Percentiles rank a stretch among this genome's conserved stretches.
Evolutionary conservation across 768 basidiomycete species (phyloP).

Genomic region (Plicaturopsis crispa): DNA sequence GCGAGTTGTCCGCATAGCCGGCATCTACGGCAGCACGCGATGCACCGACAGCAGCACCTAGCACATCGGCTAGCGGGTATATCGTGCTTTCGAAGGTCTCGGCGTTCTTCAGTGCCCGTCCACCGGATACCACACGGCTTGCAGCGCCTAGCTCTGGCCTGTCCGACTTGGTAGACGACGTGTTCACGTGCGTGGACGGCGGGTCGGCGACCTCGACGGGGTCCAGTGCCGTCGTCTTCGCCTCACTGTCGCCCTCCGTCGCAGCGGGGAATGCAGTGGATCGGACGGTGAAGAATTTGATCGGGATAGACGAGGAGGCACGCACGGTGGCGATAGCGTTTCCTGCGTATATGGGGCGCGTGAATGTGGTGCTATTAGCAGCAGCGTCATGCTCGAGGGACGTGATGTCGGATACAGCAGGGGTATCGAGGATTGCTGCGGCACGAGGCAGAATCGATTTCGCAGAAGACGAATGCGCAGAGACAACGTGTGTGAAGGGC

Average conservation of each 20-base stretch:
- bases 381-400: constrained; percentile 67
- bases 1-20: constrained; percentile 94
- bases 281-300: constrained; percentile 95
- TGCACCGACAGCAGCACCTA: constrained; percentile 97
- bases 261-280: constrained; percentile 83
- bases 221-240: constrained; percentile 53
- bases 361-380: constrained; percentile 75
- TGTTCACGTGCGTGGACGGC: constrained; percentile 58
- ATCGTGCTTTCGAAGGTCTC: constrained; percentile 85
- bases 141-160: constrained; percentile 90
- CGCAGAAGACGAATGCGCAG: constrained; percentile 85
- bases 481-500: constrained; percentile 85
- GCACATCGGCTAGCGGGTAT: constrained; percentile 85
- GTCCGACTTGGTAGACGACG: constrained; percentile 80
- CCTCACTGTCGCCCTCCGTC: constrained; percentile 33
- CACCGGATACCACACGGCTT: constrained; percentile 86
- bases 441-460: constrained; percentile 92
- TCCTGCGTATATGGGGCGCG: constrained; percentile 94
- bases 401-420: constrained; percentile 87
- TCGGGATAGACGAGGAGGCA: constrained; percentile 61
- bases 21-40: constrained; percentile 97
- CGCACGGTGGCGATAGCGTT: constrained; percentile 94
- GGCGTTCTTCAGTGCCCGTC: constrained; percentile 89
- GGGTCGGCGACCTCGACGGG: constrained; percentile 51
- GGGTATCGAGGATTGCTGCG: constrained; percentile 81